Evolutionary conservation across 1,284 basidiomycete species (phyloP).

Genomic region (Cutaneotrichosporon sp.): DNA sequence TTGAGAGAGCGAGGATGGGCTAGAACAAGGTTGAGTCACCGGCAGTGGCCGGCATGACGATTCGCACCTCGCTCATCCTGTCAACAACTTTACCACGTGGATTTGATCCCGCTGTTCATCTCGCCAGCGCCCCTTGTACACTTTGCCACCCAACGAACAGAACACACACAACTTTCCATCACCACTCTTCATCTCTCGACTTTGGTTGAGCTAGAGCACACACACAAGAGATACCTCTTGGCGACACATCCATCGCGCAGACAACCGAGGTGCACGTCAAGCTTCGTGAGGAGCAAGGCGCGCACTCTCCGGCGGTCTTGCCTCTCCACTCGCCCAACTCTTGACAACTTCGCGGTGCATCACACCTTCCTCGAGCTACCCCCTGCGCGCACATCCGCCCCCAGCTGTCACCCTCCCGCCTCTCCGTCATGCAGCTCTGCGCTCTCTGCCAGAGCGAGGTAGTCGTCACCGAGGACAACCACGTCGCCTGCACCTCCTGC

Average conservation of each 20-base stretch:
- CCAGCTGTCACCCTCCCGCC: too few relatives aligned
- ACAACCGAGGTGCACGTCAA: slow-evolving; percentile 14
- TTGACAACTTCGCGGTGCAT: background rate
- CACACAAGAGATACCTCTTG: too few relatives aligned
- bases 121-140: too few relatives aligned
- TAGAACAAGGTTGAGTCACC: background rate
- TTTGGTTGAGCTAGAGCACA: too few relatives aligned
- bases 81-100: too few relatives aligned
- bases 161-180: too few relatives aligned
- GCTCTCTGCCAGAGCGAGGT: slow-evolving; percentile 2
- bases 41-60: background rate
- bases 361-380: background rate
- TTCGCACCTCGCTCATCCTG: background rate
- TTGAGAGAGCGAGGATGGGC: background rate
- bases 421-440: slow-evolving; percentile 12
- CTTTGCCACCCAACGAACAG: too few relatives aligned
- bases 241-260: too few relatives aligned
- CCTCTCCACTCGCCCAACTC: too few relatives aligned
- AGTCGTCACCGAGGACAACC: slow-evolving; percentile 6
- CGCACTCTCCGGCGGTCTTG: slow-evolving; percentile 6
- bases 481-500: slow-evolving; percentile 31
- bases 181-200: too few relatives aligned
- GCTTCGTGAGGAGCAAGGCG: slow-evolving; percentile 11
- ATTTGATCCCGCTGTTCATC: too few relatives aligned
- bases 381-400: too few relatives aligned